Evolutionary conservation across 2,329 filamentous ascomycete species (phyloP), one percentile per base, ranked within the genome.

Genomic region (Monascus ruber): DNA sequence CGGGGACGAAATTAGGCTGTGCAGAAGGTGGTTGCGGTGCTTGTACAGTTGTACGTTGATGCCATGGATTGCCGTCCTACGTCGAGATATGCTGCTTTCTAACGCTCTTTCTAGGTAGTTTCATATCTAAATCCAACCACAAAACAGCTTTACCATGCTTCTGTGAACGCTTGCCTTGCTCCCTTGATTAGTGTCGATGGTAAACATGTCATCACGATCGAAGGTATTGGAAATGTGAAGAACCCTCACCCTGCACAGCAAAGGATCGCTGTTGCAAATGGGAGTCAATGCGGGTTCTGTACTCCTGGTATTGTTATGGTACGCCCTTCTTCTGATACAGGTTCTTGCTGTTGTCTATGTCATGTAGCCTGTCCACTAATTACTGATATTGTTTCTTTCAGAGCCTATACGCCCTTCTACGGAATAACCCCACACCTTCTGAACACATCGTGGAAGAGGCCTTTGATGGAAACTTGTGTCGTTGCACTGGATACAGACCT

Each of bases 191-290:
- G 87, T 53, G 76, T 96, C 33, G 91, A 96, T 60, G 91, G 91
- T 34, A 98, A 98, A 61, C 91, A 98, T 73, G 86, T 96, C 55
- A 88, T 98, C 57, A 98, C 91, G 3, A 81, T 98, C 32, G 91
- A 98, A 64, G 91, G 91, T 5, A 95, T 98, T 53, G 91, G 91
- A 7, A 85, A 83, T 58, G 80, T 85, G 26, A 82, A 91, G 60
- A 77, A 73, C 33, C 91, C 91, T 4, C 91, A 98, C 66, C 85
- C 89, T 2, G 72, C 82, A 3, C 91, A 96, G 59, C 87, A 96
- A 66, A 76, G 91, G 35, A 83, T 98, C 52, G 89, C 91, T 11
- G 84, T 84, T 63, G 77, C 83, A 27, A 91, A 94, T 65, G 91
- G 91, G 36, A 94, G 85, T 50, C 89, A 98, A 61, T 98, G 81